Evolutionary conservation across 371 early-diverging fungal species (phyloP).

Genomic region (Mucor saturninus): DNA sequence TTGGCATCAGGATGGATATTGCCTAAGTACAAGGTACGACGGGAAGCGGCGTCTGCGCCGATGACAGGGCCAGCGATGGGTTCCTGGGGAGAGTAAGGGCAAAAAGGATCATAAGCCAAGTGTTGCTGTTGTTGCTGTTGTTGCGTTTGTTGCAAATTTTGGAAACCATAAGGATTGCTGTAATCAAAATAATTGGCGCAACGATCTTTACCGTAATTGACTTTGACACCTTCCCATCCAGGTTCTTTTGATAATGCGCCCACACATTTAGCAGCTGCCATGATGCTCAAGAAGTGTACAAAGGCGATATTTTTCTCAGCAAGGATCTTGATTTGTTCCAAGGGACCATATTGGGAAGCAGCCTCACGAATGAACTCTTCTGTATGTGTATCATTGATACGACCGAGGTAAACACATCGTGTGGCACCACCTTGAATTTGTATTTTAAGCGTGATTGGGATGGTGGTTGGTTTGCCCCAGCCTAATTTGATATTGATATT

Average conservation of each 20-base stretch:
- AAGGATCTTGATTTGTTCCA: slow-evolving; percentile 76
- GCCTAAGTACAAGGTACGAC: slow-evolving; percentile 83
- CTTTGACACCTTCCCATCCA: slow-evolving; percentile 57
- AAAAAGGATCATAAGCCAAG: too few relatives aligned
- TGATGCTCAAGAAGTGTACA: slow-evolving; percentile 76
- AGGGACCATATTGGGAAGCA: slow-evolving; percentile 58
- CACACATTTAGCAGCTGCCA: slow-evolving; percentile 76
- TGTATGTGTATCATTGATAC: slow-evolving; percentile 59
- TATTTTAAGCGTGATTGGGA: slow-evolving; percentile 47
- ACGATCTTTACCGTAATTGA: slow-evolving; percentile 61
- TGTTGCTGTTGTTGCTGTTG: background rate
- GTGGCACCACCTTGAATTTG: slow-evolving; percentile 41
- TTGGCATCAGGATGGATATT: slow-evolving; percentile 75
- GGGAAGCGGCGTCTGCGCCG: slow-evolving; percentile 29
- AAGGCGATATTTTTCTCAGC: slow-evolving; percentile 79
- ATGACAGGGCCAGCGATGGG: slow-evolving; percentile 29
- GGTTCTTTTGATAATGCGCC: slow-evolving; percentile 56
- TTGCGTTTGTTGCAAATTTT: background rate
- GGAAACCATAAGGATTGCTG: background rate
- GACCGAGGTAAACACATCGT: slow-evolving; percentile 77
- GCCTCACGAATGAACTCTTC: slow-evolving; percentile 51
- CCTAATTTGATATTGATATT: slow-evolving; percentile 67
- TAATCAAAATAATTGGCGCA: background rate
- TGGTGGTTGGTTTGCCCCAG: slow-evolving; percentile 71
- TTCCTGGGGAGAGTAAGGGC: background rate